Base-by-base conservation (phyloP, 225 moss, liverwort and hornwort species). In the Thuidium tamariscinum region DNA sequence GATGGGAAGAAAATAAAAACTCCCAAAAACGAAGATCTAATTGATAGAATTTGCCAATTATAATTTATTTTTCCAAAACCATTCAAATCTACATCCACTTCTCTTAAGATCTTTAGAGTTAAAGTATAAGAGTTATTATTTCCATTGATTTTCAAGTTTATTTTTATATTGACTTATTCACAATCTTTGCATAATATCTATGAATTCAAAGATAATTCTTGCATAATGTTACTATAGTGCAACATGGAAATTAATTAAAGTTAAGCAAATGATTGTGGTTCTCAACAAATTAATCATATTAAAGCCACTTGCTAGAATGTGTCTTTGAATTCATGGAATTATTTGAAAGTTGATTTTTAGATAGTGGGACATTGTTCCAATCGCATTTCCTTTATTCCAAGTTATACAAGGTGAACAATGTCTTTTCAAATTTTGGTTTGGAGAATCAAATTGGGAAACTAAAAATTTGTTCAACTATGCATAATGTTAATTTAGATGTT, bases 41-140 rank as follows among this genome's bases (percentile, higher is more conserved):
- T 71, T 16, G 16, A 27, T 16, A 9, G 3, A 16, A 16, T 71
- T 3, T 27, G 16, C 2, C 5, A 4, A 27, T 70, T 2, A 44
- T 9, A 71, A 44, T 42, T 41, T 16, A 42, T 27, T 16, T 42
- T 27, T 42, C 27, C 9, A 9, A 44, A 44, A 8, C 2, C 27
- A 26, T 42, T 16, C 26, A 16, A 26, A 9, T 16, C 16, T 70
- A 70, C 16, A 42, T 25, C 2, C 0, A 2, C 3, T 1, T 67
- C n/a, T 21, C 6, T 2, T 3, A 0, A 2, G 3, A 0, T 41
- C 2, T 5, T 41, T 15, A 3, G 9, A 3, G 2, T 14, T 42
- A 9, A 41, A 7, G 14, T 25, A 41, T 25, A 2, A 11, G 0
- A 13, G 1, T 42, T 70, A 4, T 3, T 8, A 70, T 42, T 27